Percentiles rank a stretch among this genome's conserved stretches.
phyloP scores from a whole-genome alignment of 257 asterid species.

The Rehmannia glutinosa region DNA sequence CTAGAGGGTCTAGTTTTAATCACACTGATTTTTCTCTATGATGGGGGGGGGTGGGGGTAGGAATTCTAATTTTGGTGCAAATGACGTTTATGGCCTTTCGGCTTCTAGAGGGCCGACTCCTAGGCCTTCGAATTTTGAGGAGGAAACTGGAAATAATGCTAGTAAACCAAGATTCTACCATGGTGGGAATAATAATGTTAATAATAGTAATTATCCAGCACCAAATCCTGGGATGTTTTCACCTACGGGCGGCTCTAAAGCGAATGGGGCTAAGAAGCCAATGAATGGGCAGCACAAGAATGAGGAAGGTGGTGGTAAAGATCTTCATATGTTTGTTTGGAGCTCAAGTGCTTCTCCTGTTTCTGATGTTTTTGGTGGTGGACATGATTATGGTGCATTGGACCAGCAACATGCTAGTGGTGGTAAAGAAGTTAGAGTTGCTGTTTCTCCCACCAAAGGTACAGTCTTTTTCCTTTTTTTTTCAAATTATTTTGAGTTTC shows the following conservation, averaged over 20 bases:
- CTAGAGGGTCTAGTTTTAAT: conserved; percentile 84
- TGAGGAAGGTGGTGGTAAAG: conserved; percentile 69
- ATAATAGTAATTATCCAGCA: conserved; percentile 39
- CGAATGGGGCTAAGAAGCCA: conserved; percentile 39
- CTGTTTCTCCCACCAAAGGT: conserved; percentile 49
- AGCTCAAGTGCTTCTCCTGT: conserved; percentile 91
- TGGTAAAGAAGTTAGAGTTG: conserved; percentile 52
- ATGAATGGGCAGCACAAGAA: conserved; percentile 7
- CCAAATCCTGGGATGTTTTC: conserved; percentile 88
- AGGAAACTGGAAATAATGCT: conserved; percentile 37
- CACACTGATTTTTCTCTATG: conserved; percentile 83
- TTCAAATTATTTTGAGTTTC: too few species aligned
- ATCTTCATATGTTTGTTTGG: conserved; percentile 94
- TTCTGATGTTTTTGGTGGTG: conserved; percentile 76
- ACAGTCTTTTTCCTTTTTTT: too few species aligned
- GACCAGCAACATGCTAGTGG: conserved; percentile 54
- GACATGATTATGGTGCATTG: conserved; percentile 51
- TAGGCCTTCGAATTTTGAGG: conserved; percentile 75
- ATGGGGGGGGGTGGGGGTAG: conserved; percentile 47
- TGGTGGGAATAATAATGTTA: conserved; percentile 14
- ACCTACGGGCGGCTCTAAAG: conserved; percentile 37
- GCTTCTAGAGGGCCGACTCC: conserved; percentile 70
- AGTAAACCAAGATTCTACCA: conserved; percentile 47
- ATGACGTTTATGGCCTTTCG: conserved; percentile 49
- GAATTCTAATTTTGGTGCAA: conserved; percentile 70